Evolutionary conservation across 768 basidiomycete genomes (phyloP).

Genomic region (Boletus reticuloceps): DNA sequence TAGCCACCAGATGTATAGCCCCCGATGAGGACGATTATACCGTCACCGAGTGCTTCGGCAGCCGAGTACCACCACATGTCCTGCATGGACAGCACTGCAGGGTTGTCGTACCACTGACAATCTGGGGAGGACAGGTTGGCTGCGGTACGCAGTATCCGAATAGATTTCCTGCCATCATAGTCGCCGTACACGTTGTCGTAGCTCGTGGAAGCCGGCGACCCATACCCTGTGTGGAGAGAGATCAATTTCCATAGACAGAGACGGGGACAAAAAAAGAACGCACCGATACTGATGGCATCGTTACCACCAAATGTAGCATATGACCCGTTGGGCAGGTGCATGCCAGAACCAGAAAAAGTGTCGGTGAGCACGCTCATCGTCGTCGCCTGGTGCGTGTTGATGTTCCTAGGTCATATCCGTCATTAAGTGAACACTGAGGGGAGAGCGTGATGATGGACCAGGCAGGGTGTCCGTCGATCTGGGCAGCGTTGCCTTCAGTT

Average conservation of each 20-base stretch:
- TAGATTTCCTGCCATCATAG: slow-evolving; percentile 75
- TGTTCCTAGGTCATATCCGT: slow-evolving; percentile 14
- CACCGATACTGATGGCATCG: slow-evolving; percentile 54
- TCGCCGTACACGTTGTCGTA: slow-evolving; percentile 70
- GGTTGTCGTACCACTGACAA: slow-evolving; percentile 73
- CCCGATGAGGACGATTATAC: slow-evolving; percentile 75
- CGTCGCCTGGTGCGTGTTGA: slow-evolving; percentile 17
- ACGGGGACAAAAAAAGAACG: neutral
- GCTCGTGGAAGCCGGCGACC: slow-evolving; percentile 13
- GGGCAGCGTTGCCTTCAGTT: slow-evolving; percentile 68
- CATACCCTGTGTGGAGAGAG: slow-evolving; percentile 30
- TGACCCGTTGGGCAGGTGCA: slow-evolving; percentile 78
- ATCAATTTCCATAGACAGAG: slow-evolving; percentile 29
- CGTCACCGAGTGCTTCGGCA: slow-evolving; percentile 70
- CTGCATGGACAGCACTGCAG: slow-evolving; percentile 60
- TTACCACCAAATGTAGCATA: slow-evolving; percentile 76
- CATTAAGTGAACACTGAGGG: fast-evolving
- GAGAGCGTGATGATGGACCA: slow-evolving; percentile 37
- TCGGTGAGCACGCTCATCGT: slow-evolving; percentile 61
- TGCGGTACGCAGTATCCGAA: slow-evolving; percentile 68
- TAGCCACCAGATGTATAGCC: slow-evolving; percentile 74
- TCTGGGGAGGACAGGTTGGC: slow-evolving; percentile 40
- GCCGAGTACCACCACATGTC: slow-evolving; percentile 71
- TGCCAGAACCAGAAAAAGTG: slow-evolving; percentile 75
- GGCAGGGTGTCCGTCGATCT: slow-evolving; percentile 67